These are phyloP conservation scores for Senna siamea DNA, from an alignment of 306 rosid genomes.

Conservation along the genomic window DNA sequence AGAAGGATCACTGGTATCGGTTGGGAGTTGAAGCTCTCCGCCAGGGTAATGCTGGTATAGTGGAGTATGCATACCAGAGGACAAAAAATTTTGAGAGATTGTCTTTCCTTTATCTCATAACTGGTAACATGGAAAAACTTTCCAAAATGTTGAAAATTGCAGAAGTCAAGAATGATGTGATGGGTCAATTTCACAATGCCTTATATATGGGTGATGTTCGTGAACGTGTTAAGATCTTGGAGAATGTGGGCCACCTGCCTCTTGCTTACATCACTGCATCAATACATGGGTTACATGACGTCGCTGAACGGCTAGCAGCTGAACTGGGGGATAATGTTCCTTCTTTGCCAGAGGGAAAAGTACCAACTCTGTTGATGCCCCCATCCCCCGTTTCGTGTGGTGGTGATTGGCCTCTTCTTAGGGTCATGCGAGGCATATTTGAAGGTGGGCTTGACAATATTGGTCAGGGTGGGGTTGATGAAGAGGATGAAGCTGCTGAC, in stretches of 20 bases:
- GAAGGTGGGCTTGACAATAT: slow-evolving; percentile 75
- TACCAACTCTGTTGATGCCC: slow-evolving; percentile 79
- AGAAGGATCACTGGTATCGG: slow-evolving; percentile 92
- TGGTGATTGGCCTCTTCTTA: slow-evolving; percentile 95
- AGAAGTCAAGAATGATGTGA: slow-evolving; percentile 93
- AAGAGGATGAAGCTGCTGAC: slow-evolving; percentile 75
- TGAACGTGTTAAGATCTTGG: slow-evolving; percentile 90
- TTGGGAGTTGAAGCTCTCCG: slow-evolving; percentile 97
- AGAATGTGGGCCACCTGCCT: slow-evolving; percentile 86
- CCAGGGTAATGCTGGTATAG: slow-evolving; percentile 94
- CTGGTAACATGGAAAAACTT: slow-evolving; percentile 81
- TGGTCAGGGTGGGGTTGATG: slow-evolving; percentile 58
- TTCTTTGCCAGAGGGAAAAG: slow-evolving; percentile 72
- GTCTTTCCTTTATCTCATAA: slow-evolving; percentile 89
- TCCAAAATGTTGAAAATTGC: slow-evolving; percentile 98
- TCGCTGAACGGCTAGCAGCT: slow-evolving; percentile 80
- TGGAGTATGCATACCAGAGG: slow-evolving; percentile 96
- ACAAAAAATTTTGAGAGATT: slow-evolving; percentile 90
- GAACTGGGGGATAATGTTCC: slow-evolving; percentile 87
- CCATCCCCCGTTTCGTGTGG: slow-evolving; percentile 73
- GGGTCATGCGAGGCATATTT: slow-evolving; percentile 85
- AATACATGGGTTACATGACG: slow-evolving; percentile 78
- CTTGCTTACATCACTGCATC: slow-evolving; percentile 88
- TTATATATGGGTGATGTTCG: slow-evolving; percentile 80
- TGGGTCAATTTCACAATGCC: slow-evolving; percentile 98